These are phyloP conservation scores for Tetramitus jugosus DNA, from an alignment of 208 protist species.

Conservation along the genomic window DNA sequence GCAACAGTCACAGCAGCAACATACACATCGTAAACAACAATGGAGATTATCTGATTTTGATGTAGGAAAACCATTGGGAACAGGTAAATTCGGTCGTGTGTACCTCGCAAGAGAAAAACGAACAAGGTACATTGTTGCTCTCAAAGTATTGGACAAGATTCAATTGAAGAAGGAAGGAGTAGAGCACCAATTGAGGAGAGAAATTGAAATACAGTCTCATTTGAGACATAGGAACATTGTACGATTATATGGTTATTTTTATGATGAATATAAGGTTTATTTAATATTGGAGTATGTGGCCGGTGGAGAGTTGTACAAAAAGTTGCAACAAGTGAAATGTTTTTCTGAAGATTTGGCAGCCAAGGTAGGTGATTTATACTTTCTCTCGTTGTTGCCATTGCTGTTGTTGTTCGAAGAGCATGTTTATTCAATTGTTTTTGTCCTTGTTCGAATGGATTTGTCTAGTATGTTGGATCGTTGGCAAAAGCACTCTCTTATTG, in stretches of 20 bases:
- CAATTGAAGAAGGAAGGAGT: slow-evolving; percentile 87
- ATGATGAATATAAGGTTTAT: slow-evolving; percentile 91
- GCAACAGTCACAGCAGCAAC: too few relatives aligned
- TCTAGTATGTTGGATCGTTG: not conserved
- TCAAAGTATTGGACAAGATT: slow-evolving; percentile 90
- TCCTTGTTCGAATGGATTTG: too few relatives aligned
- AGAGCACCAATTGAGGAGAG: slow-evolving; percentile 90
- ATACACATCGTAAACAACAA: not conserved
- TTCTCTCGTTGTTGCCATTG: slow-evolving; percentile 27
- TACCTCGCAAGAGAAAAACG: slow-evolving; percentile 93
- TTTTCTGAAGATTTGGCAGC: slow-evolving; percentile 74
- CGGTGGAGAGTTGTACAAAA: slow-evolving; percentile 95
- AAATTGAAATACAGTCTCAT: slow-evolving; percentile 98
- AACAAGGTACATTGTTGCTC: slow-evolving; percentile 91
- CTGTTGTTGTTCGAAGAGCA: not conserved
- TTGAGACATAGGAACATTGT: slow-evolving; percentile 95
- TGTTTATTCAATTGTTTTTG: slow-evolving; percentile 1
- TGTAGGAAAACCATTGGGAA: slow-evolving; percentile 79
- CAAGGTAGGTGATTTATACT: too few relatives aligned
- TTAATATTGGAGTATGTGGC: slow-evolving; percentile 96
- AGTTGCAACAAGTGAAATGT: slow-evolving; percentile 69
- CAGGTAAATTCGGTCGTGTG: slow-evolving; percentile 96
- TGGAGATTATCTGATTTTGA: slow-evolving; percentile 85
- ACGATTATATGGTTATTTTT: slow-evolving; percentile 94
- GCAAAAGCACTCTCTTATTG: slow-evolving; percentile 81